These are phyloP conservation scores for Teratosphaeria pseudoeucalypti DNA, from an alignment of 2,329 filamentous ascomycete genomes.

Conservation along the genomic window DNA sequence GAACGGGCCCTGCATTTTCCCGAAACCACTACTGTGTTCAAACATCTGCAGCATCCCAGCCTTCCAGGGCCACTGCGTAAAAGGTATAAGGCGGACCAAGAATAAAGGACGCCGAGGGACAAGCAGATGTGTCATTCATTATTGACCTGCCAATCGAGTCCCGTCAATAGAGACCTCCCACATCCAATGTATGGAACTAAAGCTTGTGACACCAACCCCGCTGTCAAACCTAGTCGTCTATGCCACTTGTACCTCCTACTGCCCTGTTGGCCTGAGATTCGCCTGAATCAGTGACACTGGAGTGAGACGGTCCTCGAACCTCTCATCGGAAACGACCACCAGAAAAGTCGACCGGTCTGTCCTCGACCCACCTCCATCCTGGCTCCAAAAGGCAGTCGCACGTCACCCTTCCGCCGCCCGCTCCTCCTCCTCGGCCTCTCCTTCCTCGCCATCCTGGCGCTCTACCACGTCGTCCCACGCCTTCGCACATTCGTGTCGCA, in stretches of 20 bases:
- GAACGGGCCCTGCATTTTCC: background rate
- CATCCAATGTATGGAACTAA: no score
- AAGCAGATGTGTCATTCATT: background rate
- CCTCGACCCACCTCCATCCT: background rate
- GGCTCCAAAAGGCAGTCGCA: background rate
- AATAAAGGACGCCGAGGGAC: background rate
- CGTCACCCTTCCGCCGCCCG: constrained; percentile 8
- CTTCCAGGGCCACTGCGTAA: no score
- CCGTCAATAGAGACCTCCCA: background rate
- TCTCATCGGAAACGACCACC: background rate
- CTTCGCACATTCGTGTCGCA: constrained; percentile 21
- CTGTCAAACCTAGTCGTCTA: background rate
- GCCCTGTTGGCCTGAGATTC: no score
- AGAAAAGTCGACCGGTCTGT: background rate
- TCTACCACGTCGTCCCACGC: constrained; percentile 23
- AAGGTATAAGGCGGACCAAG: background rate
- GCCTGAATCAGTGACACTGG: background rate
- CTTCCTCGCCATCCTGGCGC: constrained; percentile 25
- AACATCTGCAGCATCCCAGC: no score
- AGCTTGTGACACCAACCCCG: background rate
- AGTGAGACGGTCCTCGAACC: background rate
- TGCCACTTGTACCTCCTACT: background rate
- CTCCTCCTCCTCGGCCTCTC: constrained; percentile 23
- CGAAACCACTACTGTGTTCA: no score
- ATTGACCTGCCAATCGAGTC: background rate